Conservation (phyloP, 2,329 filamentous ascomycete species). For the Elsinoe necatrix region DNA sequence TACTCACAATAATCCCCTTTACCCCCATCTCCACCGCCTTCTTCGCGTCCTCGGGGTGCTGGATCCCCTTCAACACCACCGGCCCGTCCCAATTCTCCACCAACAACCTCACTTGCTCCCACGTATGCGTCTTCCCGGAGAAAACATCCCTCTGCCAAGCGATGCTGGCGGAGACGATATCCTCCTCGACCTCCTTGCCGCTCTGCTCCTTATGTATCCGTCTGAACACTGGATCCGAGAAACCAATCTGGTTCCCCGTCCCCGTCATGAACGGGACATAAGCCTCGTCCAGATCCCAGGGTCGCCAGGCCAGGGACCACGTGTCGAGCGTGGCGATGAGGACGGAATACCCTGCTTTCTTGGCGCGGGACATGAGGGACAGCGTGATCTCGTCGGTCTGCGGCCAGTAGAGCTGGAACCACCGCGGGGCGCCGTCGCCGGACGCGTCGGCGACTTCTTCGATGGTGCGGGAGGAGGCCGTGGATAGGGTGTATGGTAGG, state of each 20-base stretch:
- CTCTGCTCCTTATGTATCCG: constrained; percentile 45
- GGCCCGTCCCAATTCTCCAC: constrained; percentile 55
- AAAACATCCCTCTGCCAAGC: constrained; percentile 49
- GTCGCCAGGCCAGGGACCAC: constrained; percentile 58
- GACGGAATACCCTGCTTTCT: constrained; percentile 52
- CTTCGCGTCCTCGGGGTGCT: constrained; percentile 42
- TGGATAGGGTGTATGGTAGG: constrained; percentile 60
- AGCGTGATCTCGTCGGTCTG: constrained; percentile 56
- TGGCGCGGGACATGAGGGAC: constrained; percentile 54
- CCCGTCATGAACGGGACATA: constrained; percentile 26
- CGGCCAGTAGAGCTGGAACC: constrained; percentile 73
- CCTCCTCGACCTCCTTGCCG: constrained; percentile 33
- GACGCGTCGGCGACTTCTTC: constrained; percentile 57
- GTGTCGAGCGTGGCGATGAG: constrained; percentile 68
- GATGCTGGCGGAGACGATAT: constrained; percentile 41
- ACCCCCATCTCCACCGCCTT: constrained; percentile 38
- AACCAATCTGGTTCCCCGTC: constrained; percentile 51
- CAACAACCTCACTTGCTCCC: constrained; percentile 51
- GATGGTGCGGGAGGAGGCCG: constrained; percentile 54
- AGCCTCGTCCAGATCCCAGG: constrained; percentile 51
- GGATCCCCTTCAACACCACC: constrained; percentile 54
- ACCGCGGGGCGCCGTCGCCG: constrained; percentile 44
- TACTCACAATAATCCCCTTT: constrained; percentile 44
- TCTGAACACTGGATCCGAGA: constrained; percentile 59
- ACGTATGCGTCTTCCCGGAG: constrained; percentile 33